phyloP scores from a whole-genome alignment of 2,329 filamentous ascomycete genomes.

The Acephala macrosclerotiorum region DNA sequence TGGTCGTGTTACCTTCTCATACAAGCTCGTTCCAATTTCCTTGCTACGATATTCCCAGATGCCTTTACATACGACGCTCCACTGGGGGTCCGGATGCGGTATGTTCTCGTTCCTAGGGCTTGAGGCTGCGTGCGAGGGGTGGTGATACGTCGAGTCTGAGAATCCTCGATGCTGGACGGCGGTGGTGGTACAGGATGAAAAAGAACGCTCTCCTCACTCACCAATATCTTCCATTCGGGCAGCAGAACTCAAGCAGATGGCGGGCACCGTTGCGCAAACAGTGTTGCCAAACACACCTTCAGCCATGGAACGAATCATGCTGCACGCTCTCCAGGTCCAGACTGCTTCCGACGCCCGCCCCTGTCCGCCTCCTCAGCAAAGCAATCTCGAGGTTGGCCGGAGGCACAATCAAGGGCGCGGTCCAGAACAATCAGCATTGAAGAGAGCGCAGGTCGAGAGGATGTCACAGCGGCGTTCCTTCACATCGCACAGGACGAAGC shows the following conservation, averaged over 20 bases:
- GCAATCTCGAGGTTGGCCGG: not conserved
- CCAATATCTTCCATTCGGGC: conserved; percentile 22
- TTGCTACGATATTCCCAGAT: not conserved
- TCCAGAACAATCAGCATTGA: not conserved
- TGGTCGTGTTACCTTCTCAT: not conserved
- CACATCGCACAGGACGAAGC: not conserved
- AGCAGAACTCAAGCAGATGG: conserved; percentile 9
- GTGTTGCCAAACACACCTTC: conserved; percentile 23
- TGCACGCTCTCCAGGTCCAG: conserved; percentile 18
- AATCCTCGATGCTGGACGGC: not conserved
- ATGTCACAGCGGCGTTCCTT: not conserved
- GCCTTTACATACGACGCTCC: not conserved
- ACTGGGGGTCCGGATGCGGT: not conserved
- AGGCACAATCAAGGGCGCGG: not conserved
- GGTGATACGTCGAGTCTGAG: not conserved
- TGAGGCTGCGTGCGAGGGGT: no score
- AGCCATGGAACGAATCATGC: conserved; percentile 28
- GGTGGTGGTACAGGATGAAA: not conserved
- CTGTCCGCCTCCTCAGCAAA: conserved; percentile 11
- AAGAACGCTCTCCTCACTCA: conserved; percentile 13
- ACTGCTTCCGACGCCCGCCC: conserved; percentile 10
- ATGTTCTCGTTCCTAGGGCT: not conserved
- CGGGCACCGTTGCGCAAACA: conserved; percentile 11
- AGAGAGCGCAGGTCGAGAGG: not conserved
- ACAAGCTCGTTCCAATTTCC: not conserved